Conservation (phyloP, 108 stramenopile genomes). For the Discostella pseudostelligera region DNA sequence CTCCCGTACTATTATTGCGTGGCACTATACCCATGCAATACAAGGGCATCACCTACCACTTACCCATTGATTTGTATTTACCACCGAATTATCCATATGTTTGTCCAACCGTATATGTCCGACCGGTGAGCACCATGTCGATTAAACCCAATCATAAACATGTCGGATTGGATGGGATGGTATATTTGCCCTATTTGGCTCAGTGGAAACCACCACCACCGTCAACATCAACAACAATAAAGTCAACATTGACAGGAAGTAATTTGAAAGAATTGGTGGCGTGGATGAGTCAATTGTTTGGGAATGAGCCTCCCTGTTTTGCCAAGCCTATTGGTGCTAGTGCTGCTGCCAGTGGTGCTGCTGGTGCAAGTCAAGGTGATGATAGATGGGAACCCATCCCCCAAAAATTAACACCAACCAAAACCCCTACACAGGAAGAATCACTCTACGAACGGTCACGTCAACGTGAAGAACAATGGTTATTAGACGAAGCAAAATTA, state of each 20-base stretch:
- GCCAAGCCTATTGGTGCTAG: constrained; percentile 39
- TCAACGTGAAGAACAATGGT: not conserved
- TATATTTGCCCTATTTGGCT: constrained; percentile 94
- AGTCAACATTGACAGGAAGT: too few relatives aligned
- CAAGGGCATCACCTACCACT: constrained; percentile 83
- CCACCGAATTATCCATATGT: constrained; percentile 81
- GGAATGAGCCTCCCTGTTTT: constrained; percentile 93
- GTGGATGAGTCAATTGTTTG: constrained; percentile 87
- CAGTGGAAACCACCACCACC: constrained; percentile 84
- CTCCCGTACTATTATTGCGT: constrained; percentile 55
- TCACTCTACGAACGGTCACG: not conserved
- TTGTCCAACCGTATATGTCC: constrained; percentile 84
- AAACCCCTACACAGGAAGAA: not conserved
- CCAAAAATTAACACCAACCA: constrained; percentile 1
- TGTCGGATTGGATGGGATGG: constrained; percentile 83
- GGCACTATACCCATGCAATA: constrained; percentile 93
- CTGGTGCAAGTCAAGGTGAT: too few relatives aligned
- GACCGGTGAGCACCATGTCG: constrained; percentile 78
- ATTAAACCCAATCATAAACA: constrained; percentile 87
- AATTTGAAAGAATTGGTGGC: constrained; percentile 70
- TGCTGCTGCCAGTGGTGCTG: too few relatives aligned
- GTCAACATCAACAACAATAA: too few relatives aligned
- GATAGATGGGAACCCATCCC: not conserved
- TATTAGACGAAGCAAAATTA: constrained; percentile 42
- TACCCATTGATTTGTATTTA: constrained; percentile 92